phyloP scores from a whole-genome alignment of 1,139 yeast species.

The Yamadazyma diospyri region DNA sequence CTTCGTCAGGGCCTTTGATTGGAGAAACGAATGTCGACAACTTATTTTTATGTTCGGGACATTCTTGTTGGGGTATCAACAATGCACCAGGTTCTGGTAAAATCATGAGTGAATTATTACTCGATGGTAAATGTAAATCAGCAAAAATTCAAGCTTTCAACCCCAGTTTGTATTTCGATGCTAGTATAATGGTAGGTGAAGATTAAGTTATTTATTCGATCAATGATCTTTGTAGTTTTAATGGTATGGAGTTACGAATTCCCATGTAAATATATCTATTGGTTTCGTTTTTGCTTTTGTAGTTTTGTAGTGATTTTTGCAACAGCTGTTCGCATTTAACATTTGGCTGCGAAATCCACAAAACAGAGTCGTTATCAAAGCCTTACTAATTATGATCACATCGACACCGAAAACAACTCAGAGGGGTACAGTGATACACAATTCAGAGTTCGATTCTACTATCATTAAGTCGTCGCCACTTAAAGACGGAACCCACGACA shows the following conservation, averaged over 20 bases:
- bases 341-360: slow-evolving; percentile 6
- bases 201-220: slow-evolving; percentile 24
- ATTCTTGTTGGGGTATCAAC: slow-evolving; percentile 98
- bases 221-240: slow-evolving; percentile 1
- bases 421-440: no score
- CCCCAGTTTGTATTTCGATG: slow-evolving; percentile 84
- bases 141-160: slow-evolving; percentile 81
- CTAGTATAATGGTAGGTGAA: slow-evolving; percentile 46
- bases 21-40: slow-evolving; percentile 88
- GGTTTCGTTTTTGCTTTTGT: not conserved
- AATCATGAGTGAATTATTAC: slow-evolving; percentile 78
- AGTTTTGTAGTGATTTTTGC: not conserved
- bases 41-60: slow-evolving; percentile 83
- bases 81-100: slow-evolving; percentile 97
- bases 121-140: slow-evolving; percentile 79
- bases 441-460: slow-evolving; percentile 8
- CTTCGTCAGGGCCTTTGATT: slow-evolving; percentile 87
- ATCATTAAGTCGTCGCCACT: no score
- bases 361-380: no score
- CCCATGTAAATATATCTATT: no score
- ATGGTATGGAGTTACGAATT: slow-evolving; percentile 2
- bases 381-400: slow-evolving; percentile 3
- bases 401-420: slow-evolving; percentile 6
- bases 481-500: no score
- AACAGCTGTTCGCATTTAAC: no score